Percentiles rank a stretch among this genome's conserved stretches.
phyloP scores from a whole-genome alignment of 2,329 filamentous ascomycete genomes.

The Fusarium odoratissimum region DNA sequence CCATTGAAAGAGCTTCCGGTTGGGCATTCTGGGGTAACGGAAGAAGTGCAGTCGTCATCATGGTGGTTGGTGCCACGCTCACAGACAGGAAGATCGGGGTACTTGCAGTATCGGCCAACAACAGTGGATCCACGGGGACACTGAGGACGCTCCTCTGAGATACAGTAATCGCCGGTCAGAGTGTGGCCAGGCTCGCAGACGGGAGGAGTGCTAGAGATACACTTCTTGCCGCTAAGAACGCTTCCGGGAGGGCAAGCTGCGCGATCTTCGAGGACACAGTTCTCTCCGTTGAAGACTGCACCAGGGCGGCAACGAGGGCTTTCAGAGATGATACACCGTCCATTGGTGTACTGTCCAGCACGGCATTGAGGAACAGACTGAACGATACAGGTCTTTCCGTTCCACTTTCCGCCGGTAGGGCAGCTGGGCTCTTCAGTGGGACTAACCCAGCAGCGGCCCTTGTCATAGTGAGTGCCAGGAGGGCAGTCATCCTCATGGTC shows the following conservation, averaged over 20 bases:
- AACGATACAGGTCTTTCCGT: background rate
- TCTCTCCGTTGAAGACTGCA: conserved; percentile 2
- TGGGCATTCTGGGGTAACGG: background rate
- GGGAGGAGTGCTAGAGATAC: background rate
- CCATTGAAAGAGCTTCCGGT: conserved; percentile 8
- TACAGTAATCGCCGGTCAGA: conserved; percentile 1
- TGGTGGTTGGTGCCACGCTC: conserved; percentile 1
- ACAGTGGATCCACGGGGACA: background rate
- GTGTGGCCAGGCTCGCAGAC: background rate
- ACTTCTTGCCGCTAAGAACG: conserved; percentile 7
- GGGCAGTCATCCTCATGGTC: background rate
- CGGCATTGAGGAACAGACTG: background rate
- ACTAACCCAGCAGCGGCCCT: background rate
- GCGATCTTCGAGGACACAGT: background rate
- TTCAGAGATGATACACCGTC: background rate
- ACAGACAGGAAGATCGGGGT: conserved; percentile 2
- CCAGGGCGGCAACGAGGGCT: background rate
- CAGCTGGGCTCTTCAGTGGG: background rate
- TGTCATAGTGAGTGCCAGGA: background rate
- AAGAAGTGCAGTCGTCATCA: conserved; percentile 3
- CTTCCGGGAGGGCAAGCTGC: background rate
- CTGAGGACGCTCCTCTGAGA: background rate
- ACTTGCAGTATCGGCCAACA: conserved; percentile 15
- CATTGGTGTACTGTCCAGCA: background rate
- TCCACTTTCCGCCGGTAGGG: background rate